Base-by-base conservation (phyloP, 192 early-diverging fungal species). In the Backusella tarrabulga region DNA sequence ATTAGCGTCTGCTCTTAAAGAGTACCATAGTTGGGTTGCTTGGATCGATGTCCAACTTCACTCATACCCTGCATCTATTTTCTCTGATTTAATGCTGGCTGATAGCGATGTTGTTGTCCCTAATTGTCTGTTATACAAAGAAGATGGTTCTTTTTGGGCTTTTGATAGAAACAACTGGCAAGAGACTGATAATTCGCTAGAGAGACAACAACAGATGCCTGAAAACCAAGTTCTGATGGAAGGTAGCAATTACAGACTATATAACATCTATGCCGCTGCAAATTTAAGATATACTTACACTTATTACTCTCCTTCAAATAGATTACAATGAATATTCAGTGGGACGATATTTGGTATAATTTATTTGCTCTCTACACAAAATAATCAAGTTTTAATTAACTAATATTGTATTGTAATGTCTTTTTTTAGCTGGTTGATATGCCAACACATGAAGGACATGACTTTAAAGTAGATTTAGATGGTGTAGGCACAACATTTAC, bases 161-260 rank as follows among this genome's bases (percentile, higher is more conserved):
- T 91, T 91, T 73, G 92, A 93, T 67, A 87, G 84, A 68, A 91
- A 91, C 60, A 91, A 90, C 68, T 93, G 89, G 88, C 80, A 86
- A 34, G 92, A 93, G 73, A 91, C 91, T 6, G 73, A 77, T 8
- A 81, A 84, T 52, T 90, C 89, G 42, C 77, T 81, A 32, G 82
- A 77, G 5, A 77, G 83, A 68, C 81, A 83, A 32, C 78, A 73
- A 32, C 29, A 44, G 4, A 34, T 77, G 29, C 21, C 29, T 26
- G 44, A 68, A 7, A 79, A 83, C 1, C 75, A 81, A 7, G 77
- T 88, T 54, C 71, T 86, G 11, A 74, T 86, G 63, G 68, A 77
- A 70, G 76, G 76, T 54, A 70, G 21, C 3, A 26, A 12, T 23
- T 38, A 0, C 7, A 68, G 15, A 19, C 5, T 66, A 66, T n/a